phyloP scores from a whole-genome alignment of 2,329 filamentous ascomycete species.

The Alternaria hordeiaustralica region DNA sequence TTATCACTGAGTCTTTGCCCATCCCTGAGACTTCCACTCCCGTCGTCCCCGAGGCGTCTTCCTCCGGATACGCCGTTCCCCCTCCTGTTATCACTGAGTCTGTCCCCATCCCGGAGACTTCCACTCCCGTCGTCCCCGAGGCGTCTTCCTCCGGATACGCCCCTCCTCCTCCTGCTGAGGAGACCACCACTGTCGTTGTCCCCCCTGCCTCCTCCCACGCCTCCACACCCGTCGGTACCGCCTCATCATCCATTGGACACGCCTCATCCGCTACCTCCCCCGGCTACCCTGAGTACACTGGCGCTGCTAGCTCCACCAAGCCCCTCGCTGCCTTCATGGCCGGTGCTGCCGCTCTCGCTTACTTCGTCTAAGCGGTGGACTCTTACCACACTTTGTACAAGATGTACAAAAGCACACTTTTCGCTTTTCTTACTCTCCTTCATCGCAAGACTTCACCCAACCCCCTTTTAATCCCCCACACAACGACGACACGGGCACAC shows the following conservation, averaged over 20 bases:
- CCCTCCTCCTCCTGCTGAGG: not conserved
- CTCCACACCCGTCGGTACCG: slow-evolving; percentile 8
- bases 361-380: slow-evolving; percentile 21
- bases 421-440: not conserved
- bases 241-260: slow-evolving; percentile 5
- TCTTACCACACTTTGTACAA: not conserved
- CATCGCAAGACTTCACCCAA: not conserved
- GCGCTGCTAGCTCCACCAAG: slow-evolving; percentile 32
- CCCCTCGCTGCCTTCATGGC: slow-evolving; percentile 32
- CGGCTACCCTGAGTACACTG: slow-evolving; percentile 29
- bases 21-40: not conserved
- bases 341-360: slow-evolving; percentile 29
- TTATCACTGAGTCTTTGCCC: not conserved
- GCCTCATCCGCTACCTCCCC: slow-evolving; percentile 13
- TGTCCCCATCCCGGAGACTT: not conserved
- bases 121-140: not conserved
- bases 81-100: not conserved
- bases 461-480: not conserved
- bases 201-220: slow-evolving; percentile 6
- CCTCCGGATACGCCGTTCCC: not conserved
- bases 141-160: not conserved
- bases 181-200: not conserved
- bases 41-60: not conserved
- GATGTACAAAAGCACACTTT: not conserved
- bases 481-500: not conserved